Evolutionary conservation across 2,329 filamentous ascomycete genomes (phyloP), one percentile per base, ranked within the genome.

Genomic region (Berkeleyomyces basicola): DNA sequence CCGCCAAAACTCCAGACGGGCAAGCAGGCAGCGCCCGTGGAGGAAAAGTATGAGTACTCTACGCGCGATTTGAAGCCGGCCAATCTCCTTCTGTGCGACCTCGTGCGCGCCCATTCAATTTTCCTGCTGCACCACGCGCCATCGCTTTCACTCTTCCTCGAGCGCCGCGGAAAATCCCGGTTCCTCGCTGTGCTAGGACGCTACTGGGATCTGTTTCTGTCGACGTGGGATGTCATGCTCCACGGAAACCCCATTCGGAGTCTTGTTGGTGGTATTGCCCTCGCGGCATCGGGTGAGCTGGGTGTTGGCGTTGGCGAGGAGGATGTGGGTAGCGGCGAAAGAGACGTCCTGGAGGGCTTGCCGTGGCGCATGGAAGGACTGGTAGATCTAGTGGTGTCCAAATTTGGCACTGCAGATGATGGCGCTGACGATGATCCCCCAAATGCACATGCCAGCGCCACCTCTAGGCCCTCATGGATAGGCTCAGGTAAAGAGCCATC

Each of bases 241-340:
- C 88, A 92, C 70, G 92, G 90, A 7, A 96, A 95, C 68, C 93
- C 93, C 0, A 84, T 86, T 1, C 82, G 86, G 0, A 85, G 86
- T 66, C 78, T 95, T 4, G 90, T 90, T 69, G 83, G 86, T 9
- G 90, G 88, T 4, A 83, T 96, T 70, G 96, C 95, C 72, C 78
- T 99, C 40, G 89, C 91, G 10, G 88, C 87, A 5, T 90, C 89
- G 42, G 92, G 93, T 16, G 92, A 97, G 74, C 81, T 97, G 36
- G 93, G 93, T 14, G 82, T 96, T 55, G 93, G 93, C 0, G 93
- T 97, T 0, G 93, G 93, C 16, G 93, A 97, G 71, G 93, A 97
- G 74, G 89, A 96, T 62, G 86, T 90, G 71, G 92, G 92, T 3
- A 96, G 92, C 70, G 90, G 90, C 40, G 92, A 97, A 75, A 80